Evolutionary conservation across 257 asterid species (phyloP), one percentile per base, ranked within the genome.

Genomic region (Cinchona pubescens): DNA sequence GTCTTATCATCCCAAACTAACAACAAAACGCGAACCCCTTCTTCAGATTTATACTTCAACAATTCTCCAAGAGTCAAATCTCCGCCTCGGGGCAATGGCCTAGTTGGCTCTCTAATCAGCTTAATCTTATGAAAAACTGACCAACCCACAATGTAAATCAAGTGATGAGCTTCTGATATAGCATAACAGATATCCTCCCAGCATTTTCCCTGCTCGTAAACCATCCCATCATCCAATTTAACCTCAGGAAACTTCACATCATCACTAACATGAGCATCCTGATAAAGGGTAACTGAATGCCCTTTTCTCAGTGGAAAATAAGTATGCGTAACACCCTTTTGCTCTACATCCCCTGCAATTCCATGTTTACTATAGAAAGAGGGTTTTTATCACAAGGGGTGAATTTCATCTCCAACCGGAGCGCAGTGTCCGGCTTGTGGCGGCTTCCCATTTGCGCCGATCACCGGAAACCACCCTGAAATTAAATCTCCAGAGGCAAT

Each of bases 1-100:
- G 97, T 92, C 86, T 88, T 92, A 78, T 94, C 98, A 83, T 94
- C 98, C 98, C 98, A 94, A 78, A 88, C 84, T 79, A 94, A 81
- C 63, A 94, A 81, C 83, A 94, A 85, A 85, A 94, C 97, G 56
- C 98, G 87, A 76, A 94, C 97, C 61, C 98, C 98, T 84, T 94
- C 98, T 82, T 94, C 85, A 5, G 98, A 90, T 77, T 94, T 94
- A 72, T 90, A 92, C 90, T 94, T 94, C 79, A 94, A 79, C 75
- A 94, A 72, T 71, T 94, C 98, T 75, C 98, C 98, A 12, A 94
- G 94, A 48, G 90, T 93, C 79, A 93, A 79, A 53, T 91, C 90
- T 61, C 98, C 96, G 5, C 97, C 98, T 51, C 96, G 85, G 0
- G 98, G 98, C 88, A 91, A 79, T 3, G 89, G 87, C 75, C 77